Percentiles rank a stretch among this genome's conserved stretches.
These are phyloP conservation scores for Gossypium gossypioides DNA, from an alignment of 441 rosid genomes.

Conservation along the genomic window DNA sequence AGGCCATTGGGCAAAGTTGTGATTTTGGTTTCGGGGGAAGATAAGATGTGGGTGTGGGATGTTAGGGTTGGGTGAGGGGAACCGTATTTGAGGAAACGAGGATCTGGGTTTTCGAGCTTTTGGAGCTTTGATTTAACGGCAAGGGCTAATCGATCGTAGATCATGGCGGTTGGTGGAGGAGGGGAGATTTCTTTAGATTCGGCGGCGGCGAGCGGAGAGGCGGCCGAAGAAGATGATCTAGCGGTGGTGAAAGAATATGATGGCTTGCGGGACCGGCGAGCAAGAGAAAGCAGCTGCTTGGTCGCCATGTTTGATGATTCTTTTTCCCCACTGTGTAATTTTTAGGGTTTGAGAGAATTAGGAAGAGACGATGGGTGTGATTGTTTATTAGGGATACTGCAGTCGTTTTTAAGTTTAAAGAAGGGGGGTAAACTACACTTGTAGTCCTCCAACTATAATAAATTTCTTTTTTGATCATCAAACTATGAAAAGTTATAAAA, in stretches of 20 bases:
- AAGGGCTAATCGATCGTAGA: constrained; percentile 74
- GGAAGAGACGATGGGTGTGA: background rate
- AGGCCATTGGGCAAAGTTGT: constrained; percentile 83
- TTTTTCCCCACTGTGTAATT: background rate
- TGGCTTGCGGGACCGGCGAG: constrained; percentile 10
- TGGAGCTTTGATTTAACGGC: constrained; percentile 46
- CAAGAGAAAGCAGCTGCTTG: constrained; percentile 13
- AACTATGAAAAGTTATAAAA: too few species aligned
- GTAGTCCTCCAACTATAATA: too few species aligned
- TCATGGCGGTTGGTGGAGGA: constrained; percentile 44
- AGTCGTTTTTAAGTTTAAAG: background rate
- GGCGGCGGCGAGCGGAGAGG: constrained; percentile 25
- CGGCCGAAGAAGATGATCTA: constrained; percentile 14
- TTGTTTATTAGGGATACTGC: background rate
- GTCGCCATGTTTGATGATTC: constrained; percentile 9
- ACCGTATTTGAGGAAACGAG: constrained; percentile 79
- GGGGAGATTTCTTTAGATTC: constrained; percentile 22
- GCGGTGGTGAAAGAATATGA: background rate
- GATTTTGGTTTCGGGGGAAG: constrained; percentile 78
- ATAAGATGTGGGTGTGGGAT: constrained; percentile 63
- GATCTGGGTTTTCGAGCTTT: constrained; percentile 65
- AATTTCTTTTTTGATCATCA: too few species aligned
- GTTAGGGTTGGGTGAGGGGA: constrained; percentile 63
- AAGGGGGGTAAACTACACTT: too few species aligned
- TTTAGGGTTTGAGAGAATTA: background rate